These are phyloP conservation scores for Liquidambar formosana DNA, from an alignment of 164 flowering plant genomes.

Conservation along the genomic window DNA sequence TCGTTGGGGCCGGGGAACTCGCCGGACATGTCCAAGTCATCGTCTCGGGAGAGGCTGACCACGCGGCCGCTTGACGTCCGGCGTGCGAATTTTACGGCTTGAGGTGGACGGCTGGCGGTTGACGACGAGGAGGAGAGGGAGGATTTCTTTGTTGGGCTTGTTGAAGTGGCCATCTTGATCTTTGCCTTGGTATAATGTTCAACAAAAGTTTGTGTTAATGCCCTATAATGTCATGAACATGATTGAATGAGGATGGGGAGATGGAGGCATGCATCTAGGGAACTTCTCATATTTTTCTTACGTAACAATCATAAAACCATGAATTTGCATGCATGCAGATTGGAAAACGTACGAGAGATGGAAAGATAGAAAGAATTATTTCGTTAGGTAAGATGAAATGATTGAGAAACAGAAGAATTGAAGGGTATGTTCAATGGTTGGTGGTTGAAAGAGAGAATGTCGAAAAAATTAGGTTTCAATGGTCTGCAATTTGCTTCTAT, in stretches of 20 bases:
- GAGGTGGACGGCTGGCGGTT: conserved; percentile 46
- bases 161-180: conserved; percentile 29
- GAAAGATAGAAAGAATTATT: neutral
- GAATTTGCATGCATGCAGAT: neutral
- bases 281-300: too few relatives aligned
- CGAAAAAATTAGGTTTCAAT: conserved; percentile 6
- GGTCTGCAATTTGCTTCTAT: conserved; percentile 18
- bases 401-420: too few relatives aligned
- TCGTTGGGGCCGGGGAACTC: conserved; percentile 53
- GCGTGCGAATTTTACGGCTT: conserved; percentile 62
- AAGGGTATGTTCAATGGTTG: neutral
- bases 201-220: too few relatives aligned
- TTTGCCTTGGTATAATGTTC: too few relatives aligned
- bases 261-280: too few relatives aligned
- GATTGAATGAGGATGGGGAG: too few relatives aligned
- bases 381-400: too few relatives aligned
- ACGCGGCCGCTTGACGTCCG: conserved; percentile 81
- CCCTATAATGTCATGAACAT: too few relatives aligned
- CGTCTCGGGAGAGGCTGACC: conserved; percentile 77
- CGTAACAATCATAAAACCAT: neutral
- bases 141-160: conserved; percentile 26
- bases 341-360: neutral
- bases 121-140: conserved; percentile 26
- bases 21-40: conserved; percentile 60
- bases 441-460: neutral